A percentile compares a stretch with the other conserved stretches of the same genome.
These are phyloP conservation scores for Cyclotella sp. DNA, from an alignment of 108 stramenopile genomes.

Conservation along the genomic window DNA sequence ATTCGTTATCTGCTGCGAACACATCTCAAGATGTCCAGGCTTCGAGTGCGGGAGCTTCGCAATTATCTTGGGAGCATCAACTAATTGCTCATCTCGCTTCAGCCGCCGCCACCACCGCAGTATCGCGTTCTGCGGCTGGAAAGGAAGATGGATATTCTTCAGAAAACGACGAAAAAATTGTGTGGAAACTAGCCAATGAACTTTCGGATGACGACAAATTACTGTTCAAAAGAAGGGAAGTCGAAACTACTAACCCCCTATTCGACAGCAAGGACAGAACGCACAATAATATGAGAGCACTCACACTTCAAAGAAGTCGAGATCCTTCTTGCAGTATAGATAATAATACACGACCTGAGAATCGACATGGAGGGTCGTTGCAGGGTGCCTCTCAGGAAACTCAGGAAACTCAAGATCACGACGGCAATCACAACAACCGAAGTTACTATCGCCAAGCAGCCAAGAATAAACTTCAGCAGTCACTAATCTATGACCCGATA, in stretches of 20 bases:
- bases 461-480: conserved; percentile 28
- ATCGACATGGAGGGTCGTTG: neutral
- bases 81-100: conserved; percentile 29
- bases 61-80: conserved; percentile 11
- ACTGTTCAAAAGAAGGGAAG: neutral
- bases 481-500: conserved; percentile 35
- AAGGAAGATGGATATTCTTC: conserved; percentile 26
- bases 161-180: conserved; percentile 27
- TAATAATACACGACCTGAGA: neutral
- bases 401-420: neutral
- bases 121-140: neutral
- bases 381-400: neutral
- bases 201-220: conserved; percentile 12
- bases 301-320: too few relatives aligned
- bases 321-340: neutral
- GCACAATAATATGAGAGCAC: neutral
- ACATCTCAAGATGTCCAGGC: neutral
- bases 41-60: neutral
- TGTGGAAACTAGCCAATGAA: conserved; percentile 29
- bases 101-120: conserved; percentile 3
- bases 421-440: neutral
- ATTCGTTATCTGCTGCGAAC: neutral
- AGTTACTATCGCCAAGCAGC: neutral
- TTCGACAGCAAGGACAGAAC: neutral
- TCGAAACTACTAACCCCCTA: neutral